phyloP scores from a whole-genome alignment of 176 grass and related monocot genomes.

The Cocos nucifera region DNA sequence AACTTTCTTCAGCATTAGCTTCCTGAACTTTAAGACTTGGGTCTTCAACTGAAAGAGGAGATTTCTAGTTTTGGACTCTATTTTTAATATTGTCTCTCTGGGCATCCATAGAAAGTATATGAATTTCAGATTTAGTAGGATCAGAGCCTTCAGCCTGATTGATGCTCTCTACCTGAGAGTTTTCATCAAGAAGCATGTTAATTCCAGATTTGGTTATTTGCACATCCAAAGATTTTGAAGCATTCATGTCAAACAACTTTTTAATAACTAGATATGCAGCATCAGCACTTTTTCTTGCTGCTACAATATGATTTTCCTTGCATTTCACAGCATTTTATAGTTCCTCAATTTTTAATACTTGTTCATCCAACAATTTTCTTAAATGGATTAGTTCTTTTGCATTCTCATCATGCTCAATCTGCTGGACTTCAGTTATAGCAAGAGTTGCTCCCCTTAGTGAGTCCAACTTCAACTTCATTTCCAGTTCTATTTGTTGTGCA shows the following conservation, averaged over 20 bases:
- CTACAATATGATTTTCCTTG: slow-evolving; percentile 11
- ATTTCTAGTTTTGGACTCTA: too few species aligned
- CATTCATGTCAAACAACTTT: slow-evolving; percentile 15
- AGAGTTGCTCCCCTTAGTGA: slow-evolving; percentile 74
- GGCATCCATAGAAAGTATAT: too few species aligned
- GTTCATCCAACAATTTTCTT: slow-evolving; percentile 22
- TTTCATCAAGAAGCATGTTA: slow-evolving; percentile 21
- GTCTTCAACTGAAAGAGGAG: too few species aligned
- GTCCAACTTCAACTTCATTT: slow-evolving; percentile 61
- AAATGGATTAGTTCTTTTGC: slow-evolving; percentile 29
- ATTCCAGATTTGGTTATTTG: slow-evolving; percentile 3
- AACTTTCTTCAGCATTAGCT: too few species aligned
- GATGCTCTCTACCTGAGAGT: slow-evolving; percentile 26
- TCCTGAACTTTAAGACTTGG: too few species aligned
- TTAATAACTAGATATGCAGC: slow-evolving; percentile 10
- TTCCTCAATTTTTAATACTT: slow-evolving; percentile 28
- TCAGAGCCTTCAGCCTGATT: too few species aligned
- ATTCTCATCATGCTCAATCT: slow-evolving; percentile 38
- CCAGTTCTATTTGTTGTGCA: slow-evolving; percentile 47
- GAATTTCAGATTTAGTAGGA: too few species aligned
- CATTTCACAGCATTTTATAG: slow-evolving; percentile 20
- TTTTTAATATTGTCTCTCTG: too few species aligned
- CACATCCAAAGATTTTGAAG: slow-evolving; percentile 5
- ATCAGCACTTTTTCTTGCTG: slow-evolving; percentile 15
- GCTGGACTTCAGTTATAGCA: slow-evolving; percentile 65